phyloP scores from a whole-genome alignment of 768 basidiomycete species.

The Fistulinella prunicolor region DNA sequence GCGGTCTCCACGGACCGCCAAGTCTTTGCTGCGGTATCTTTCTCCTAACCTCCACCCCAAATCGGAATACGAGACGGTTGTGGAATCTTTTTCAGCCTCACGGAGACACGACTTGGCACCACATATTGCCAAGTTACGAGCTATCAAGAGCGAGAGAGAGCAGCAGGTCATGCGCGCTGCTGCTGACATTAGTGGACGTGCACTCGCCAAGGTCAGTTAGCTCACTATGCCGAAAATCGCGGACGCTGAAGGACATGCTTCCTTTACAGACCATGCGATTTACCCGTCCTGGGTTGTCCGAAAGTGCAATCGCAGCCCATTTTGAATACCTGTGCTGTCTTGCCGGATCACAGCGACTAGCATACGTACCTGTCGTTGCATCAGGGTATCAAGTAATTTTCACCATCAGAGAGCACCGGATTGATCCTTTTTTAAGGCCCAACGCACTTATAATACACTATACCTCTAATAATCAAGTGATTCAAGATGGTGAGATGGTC shows the following conservation, averaged over 20 bases:
- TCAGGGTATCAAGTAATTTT: slow-evolving; percentile 60
- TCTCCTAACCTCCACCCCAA: slow-evolving; percentile 22
- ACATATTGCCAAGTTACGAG: slow-evolving; percentile 67
- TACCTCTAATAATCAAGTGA: slow-evolving; percentile 81
- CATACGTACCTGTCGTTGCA: slow-evolving; percentile 98
- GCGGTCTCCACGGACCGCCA: slow-evolving; percentile 42
- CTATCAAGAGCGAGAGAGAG: slow-evolving; percentile 79
- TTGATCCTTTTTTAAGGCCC: slow-evolving; percentile 43
- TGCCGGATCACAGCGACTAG: slow-evolving; percentile 76
- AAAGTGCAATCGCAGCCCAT: slow-evolving; percentile 67
- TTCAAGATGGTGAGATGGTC: slow-evolving; percentile 69
- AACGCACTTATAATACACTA: slow-evolving; percentile 95
- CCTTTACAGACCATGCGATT: slow-evolving; percentile 77
- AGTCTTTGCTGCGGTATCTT: slow-evolving; percentile 56
- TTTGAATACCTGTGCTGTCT: slow-evolving; percentile 88
- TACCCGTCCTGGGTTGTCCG: slow-evolving; percentile 52
- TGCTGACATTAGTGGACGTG: slow-evolving; percentile 82
- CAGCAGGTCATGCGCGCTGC: slow-evolving; percentile 76
- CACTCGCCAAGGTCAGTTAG: slow-evolving; percentile 71
- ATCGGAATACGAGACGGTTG: slow-evolving; percentile 52
- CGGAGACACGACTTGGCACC: slow-evolving; percentile 55
- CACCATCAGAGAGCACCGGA: not conserved
- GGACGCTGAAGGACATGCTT: not conserved
- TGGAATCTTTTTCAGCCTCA: slow-evolving; percentile 50
- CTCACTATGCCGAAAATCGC: not conserved